Evolutionary conservation across 495 filamentous ascomycete genomes (phyloP).

Genomic region (Staphylotrichum tortipilum): DNA sequence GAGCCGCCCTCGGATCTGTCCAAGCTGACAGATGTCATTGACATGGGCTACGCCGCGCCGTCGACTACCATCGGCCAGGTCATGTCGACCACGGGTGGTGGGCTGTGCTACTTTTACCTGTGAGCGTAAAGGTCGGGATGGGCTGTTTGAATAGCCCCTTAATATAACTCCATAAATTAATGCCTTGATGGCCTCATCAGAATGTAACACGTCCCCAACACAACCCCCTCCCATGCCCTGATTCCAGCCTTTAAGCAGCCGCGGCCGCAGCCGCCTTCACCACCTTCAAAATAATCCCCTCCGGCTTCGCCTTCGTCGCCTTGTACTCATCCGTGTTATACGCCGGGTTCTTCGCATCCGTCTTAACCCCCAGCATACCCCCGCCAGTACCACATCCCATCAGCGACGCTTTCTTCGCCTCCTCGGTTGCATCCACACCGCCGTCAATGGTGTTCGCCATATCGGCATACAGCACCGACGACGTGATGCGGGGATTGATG

Average conservation of each 20-base stretch:
- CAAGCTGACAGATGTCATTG: constrained; percentile 29
- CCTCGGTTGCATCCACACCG: constrained; percentile 2
- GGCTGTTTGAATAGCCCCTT: no score
- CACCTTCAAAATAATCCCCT: constrained; percentile 11
- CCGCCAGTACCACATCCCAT: constrained; percentile 3
- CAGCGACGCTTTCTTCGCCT: background rate
- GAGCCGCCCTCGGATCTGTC: constrained; percentile 27
- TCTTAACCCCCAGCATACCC: constrained; percentile 4
- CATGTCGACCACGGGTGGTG: constrained; percentile 31
- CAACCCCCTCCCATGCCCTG: no score
- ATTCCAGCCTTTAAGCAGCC: no score
- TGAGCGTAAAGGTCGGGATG: constrained; percentile 13
- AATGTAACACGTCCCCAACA: no score
- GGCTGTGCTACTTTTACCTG: constrained; percentile 39
- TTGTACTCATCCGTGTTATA: constrained; percentile 11
- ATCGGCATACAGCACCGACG: constrained; percentile 9
- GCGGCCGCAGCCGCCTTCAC: no score
- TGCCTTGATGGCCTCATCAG: no score
- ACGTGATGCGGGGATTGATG: constrained; percentile 4
- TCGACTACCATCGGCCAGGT: constrained; percentile 34
- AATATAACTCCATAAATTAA: no score
- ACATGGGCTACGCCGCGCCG: constrained; percentile 29
- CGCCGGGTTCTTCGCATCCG: background rate
- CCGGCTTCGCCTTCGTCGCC: background rate
- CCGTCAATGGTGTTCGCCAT: constrained; percentile 15